Evolutionary conservation across 306 rosid genomes (phyloP).

Genomic region (Medicago ruthenica): DNA sequence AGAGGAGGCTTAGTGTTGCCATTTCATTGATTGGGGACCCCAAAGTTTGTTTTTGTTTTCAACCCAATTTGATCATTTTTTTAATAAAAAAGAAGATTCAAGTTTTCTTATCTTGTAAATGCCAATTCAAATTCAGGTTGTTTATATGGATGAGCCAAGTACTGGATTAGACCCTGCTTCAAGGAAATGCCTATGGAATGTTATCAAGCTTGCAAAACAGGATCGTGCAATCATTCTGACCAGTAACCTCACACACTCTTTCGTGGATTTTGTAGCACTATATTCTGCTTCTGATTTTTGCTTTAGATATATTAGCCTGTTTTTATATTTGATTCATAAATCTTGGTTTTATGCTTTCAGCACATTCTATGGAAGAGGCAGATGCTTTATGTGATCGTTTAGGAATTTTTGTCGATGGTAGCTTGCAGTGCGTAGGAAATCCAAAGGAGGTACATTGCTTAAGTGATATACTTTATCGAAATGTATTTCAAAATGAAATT

Average conservation of each 20-base stretch:
- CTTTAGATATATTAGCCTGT: constrained; percentile 6
- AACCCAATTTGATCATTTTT: neutral
- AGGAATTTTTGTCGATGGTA: constrained; percentile 82
- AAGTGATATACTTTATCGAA: constrained; percentile 29
- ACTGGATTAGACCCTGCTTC: constrained; percentile 93
- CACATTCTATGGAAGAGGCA: constrained; percentile 99
- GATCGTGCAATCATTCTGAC: constrained; percentile 88
- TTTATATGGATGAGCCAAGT: constrained; percentile 95
- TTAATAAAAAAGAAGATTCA: constrained; percentile 14
- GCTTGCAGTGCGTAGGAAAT: constrained; percentile 90
- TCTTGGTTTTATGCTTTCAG: constrained; percentile 54
- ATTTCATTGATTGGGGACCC: constrained; percentile 89
- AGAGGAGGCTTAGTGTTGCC: constrained; percentile 91
- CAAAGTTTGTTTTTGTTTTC: constrained; percentile 53
- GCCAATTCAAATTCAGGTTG: constrained; percentile 61
- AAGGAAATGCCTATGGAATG: constrained; percentile 81
- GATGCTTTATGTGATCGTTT: constrained; percentile 82
- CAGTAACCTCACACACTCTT: constrained; percentile 55
- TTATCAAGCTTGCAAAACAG: constrained; percentile 72
- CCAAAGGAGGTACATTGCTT: constrained; percentile 69
- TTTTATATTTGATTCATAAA: constrained; percentile 24
- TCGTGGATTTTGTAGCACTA: constrained; percentile 24
- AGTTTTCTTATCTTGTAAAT: neutral
- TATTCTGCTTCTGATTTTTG: constrained; percentile 12
- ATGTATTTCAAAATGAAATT: constrained; percentile 32